Conservation (phyloP, 176 grass and related monocot species). For the Paspalum vaginatum region DNA sequence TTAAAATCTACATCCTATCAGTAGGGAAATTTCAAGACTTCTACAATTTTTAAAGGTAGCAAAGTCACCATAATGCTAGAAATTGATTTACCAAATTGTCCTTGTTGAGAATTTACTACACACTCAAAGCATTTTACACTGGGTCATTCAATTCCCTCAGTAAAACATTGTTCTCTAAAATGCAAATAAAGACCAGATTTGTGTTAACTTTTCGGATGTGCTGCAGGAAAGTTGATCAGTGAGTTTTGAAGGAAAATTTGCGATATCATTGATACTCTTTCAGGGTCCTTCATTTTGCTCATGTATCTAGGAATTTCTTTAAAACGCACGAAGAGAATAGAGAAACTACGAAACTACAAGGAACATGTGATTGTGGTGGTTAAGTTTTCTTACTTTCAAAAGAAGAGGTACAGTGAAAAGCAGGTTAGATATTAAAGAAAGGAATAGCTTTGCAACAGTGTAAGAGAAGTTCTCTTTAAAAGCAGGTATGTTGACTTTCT, state of each 20-base stretch:
- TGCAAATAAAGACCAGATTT: neutral
- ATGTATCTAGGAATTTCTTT: neutral
- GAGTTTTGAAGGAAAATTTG: constrained; percentile 11
- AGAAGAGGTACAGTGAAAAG: neutral
- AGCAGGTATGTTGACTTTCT: neutral
- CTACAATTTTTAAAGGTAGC: neutral
- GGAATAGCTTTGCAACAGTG: neutral
- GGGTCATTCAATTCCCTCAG: neutral
- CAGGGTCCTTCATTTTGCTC: neutral
- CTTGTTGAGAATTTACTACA: constrained; percentile 2
- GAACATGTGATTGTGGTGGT: neutral
- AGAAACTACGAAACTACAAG: constrained; percentile 16
- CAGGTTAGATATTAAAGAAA: neutral
- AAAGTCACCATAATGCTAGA: neutral
- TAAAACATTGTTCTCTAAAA: neutral
- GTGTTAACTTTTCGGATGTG: neutral
- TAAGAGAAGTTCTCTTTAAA: neutral
- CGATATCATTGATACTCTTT: neutral
- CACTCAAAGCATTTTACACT: neutral
- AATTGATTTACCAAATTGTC: neutral
- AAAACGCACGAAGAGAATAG: neutral
- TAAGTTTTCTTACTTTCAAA: neutral
- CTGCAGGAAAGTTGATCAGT: neutral
- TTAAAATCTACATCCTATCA: constrained; percentile 5
- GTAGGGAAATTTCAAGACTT: neutral